Percentiles rank a stretch among this genome's conserved stretches.
These are phyloP conservation scores for Zizania latifolia DNA, from an alignment of 176 grass and related monocot genomes.

Conservation along the genomic window DNA sequence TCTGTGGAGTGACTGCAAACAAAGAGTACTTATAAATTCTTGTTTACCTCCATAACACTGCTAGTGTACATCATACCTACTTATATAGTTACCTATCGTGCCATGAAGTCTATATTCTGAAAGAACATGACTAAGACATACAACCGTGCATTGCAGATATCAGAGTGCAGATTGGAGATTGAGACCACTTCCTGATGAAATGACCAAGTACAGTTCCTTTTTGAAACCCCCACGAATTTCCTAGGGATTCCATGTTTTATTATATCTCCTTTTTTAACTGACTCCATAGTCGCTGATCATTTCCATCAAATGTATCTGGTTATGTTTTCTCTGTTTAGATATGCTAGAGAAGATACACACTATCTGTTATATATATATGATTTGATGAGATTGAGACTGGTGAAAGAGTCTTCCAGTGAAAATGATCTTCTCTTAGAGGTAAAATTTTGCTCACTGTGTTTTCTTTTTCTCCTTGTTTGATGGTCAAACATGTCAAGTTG, in stretches of 20 bases:
- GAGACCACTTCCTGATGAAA: slow-evolving; percentile 80
- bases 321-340: slow-evolving; percentile 40
- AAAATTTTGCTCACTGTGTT: slow-evolving; percentile 11
- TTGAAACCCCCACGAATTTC: slow-evolving; percentile 15
- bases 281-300: background rate
- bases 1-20: slow-evolving; percentile 82
- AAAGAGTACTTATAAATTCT: slow-evolving; percentile 67
- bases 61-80: background rate
- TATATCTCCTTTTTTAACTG: background rate
- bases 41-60: background rate
- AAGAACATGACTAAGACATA: slow-evolving; percentile 14
- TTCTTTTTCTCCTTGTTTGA: background rate
- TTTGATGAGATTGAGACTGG: slow-evolving; percentile 63
- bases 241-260: slow-evolving; percentile 8
- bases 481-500: slow-evolving; percentile 1
- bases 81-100: slow-evolving; percentile 17
- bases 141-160: slow-evolving; percentile 60
- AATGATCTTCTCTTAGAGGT: slow-evolving; percentile 86
- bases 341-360: slow-evolving; percentile 99
- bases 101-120: background rate
- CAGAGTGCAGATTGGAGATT: slow-evolving; percentile 98
- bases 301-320: slow-evolving; percentile 24
- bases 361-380: slow-evolving; percentile 95
- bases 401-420: slow-evolving; percentile 49
- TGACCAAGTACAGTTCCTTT: slow-evolving; percentile 68